Conservation (phyloP, 768 basidiomycete species). For the Lanmaoa pseudosensibilis region DNA sequence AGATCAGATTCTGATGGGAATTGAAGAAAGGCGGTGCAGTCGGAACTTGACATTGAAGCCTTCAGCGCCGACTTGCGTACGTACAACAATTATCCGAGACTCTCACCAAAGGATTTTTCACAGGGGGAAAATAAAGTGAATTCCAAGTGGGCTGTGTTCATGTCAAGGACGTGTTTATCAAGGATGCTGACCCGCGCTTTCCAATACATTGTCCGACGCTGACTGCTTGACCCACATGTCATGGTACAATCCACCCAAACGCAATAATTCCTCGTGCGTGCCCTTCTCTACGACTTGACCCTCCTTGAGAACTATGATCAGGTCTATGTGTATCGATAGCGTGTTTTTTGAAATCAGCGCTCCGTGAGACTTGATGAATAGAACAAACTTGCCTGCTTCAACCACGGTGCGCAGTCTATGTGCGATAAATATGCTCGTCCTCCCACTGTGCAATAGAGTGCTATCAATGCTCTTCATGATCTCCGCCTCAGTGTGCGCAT, state of each 20-base stretch:
- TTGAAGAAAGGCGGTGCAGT: too few species aligned
- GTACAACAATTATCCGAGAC: not conserved
- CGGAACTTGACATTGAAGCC: not conserved
- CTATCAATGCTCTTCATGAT: constrained; percentile 92
- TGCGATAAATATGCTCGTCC: constrained; percentile 97
- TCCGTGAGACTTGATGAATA: not conserved
- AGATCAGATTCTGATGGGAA: too few species aligned
- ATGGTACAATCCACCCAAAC: constrained; percentile 65
- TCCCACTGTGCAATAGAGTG: constrained; percentile 68
- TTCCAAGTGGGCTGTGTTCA: not conserved
- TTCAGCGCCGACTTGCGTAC: not conserved
- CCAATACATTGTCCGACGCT: constrained; percentile 33
- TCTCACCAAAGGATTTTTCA: not conserved
- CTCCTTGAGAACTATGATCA: constrained; percentile 93
- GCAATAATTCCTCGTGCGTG: constrained; percentile 85
- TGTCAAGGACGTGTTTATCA: not conserved
- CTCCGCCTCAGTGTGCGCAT: constrained; percentile 92
- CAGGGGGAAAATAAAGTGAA: not conserved
- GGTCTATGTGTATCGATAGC: constrained; percentile 47
- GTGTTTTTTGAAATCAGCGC: not conserved
- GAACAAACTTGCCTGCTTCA: constrained; percentile 66
- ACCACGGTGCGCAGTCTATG: constrained; percentile 88
- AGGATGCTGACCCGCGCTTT: constrained; percentile 10
- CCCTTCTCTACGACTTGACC: constrained; percentile 91
- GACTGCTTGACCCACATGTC: constrained; percentile 84